Base-by-base conservation (phyloP, 352 stramenopile genomes). In the Phytopythium boreale region DNA sequence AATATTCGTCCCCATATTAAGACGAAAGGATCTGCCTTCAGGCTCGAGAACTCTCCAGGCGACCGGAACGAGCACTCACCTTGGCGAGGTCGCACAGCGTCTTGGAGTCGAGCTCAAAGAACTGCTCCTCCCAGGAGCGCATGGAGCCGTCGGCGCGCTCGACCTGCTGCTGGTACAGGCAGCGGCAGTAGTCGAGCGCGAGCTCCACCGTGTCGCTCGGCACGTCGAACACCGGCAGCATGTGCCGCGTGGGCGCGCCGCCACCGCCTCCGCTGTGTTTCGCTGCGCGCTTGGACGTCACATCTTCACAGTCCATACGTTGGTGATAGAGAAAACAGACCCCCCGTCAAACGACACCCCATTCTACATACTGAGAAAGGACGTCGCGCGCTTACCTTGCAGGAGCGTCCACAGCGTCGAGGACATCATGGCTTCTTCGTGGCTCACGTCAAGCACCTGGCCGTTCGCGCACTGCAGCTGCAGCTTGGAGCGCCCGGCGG, bases 351-450 rank as follows among this genome's bases (percentile, higher is more conserved):
- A 34, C 29, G 7, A 34, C 3, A 34, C 3, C 29, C 7, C 41
- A n/a, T n/a, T n/a, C n/a, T n/a, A n/a, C 22, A 2, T n/a, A 34
- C 68, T 10, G 59, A 59, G 24, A 41, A 71, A 34, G 6, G 29
- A 34, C 29, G 29, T 7, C 29, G 29, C 29, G 20, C 29, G n/a
- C 61, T 39, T 27, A 87, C 80, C 78, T 74, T 93, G 82, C 53
- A 93, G 66, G 8, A 93, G 67, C 67, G 89, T 89, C 84, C 84
- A 93, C 15, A 93, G 72, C 59, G 82, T 93, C 20, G 84, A 92
- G 34, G 84, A 93, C 84, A 93, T 93, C 84, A 93, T 93, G 62
- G 84, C 84, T 64, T 93, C 80, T 51, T 93, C 79, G 55, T 91
- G 83, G n/a, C 77, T 87, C 66, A 93, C 84, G 59, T 91, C 75